Evolutionary conservation across 2,329 filamentous ascomycete species (phyloP), one percentile per base, ranked within the genome.

Genomic region (Cladobotryum protrusum): DNA sequence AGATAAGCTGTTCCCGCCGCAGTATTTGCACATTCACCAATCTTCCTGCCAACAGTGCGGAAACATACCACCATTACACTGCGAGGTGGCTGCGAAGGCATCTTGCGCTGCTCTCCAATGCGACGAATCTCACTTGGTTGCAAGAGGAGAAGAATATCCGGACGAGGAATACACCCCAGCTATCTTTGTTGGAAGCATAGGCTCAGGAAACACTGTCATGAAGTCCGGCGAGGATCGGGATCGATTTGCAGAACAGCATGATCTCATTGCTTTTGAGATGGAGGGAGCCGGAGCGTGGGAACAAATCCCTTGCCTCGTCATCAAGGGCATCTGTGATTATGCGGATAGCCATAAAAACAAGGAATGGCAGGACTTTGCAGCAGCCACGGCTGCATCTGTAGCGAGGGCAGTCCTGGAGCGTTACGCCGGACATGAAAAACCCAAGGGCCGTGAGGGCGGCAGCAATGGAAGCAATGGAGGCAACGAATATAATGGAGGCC

Each of bases 291-390:
- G 64, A 1, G 47, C 59, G 1, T 64, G 58, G 57, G 59, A 62
- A 3, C 50, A 56, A 0, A 51, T 68, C 4, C 66, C 67, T 0
- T 67, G 64, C 32, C 33, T 71, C 0, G 57, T 66, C 1, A 63
- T 72, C 37, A 66, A 67, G 29, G 66, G 66, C 1, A 62, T 68
- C 0, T 68, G 63, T 45, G 65, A 72, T 56, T 72, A 72, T 41
- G 61, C 66, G 0, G 69, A 72, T 49, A 64, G 65, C 20, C 68
- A 72, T 52, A 69, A 71, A 48, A 65, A 58, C 47, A 67, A 68
- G 39, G 49, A 18, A 1, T 71, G 63, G 63, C 67, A 72, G 43
- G 45, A 52, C 2, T 72, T 67, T 57, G 66, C 68, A 1, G 66
- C 69, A 2, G 63, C 62, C 0, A 62, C 58, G 1, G 68, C 67